Base-by-base conservation (phyloP, 139 green algal species). In the Axilococcus clingmanii region DNA sequence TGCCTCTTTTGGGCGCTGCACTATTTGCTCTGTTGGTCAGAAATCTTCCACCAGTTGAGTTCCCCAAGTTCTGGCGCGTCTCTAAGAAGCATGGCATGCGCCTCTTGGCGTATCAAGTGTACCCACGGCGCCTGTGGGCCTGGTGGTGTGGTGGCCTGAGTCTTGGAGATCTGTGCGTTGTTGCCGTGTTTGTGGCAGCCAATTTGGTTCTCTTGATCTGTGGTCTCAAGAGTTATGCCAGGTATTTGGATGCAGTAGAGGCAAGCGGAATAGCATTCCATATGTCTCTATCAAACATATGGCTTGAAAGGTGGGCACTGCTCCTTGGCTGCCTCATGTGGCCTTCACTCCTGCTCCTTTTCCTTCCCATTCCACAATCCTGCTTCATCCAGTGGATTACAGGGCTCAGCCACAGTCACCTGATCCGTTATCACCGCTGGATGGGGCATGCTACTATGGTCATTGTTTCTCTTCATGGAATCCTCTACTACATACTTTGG, bases 381-480 rank as follows among this genome's bases (percentile, higher is more conserved):
- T 60, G 33, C 41, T 61, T 72, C 56, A 31, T 72, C 6, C 61
- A 72, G 25, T 15, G 6, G 16, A 33, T 59, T 2, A 55, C 34
- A 2, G 64, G 64, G 1, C 28, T 72, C 1, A 15, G 25, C 7
- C 62, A 72, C 30, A 4, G 14, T 2, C 28, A 34, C 4, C 51
- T 60, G 28, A 72, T 72, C 28, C 54, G 60, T n/a, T 72, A 66
- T 34, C 64, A 72, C 48, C 42, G 30, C 23, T 71, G 63, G 63
- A 22, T 71, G n/a, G 63, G 63, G 15, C 63, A 71, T 38, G 45
- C 30, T 52, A 71, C 63, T 1, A 52, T 71, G 58, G 48, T 43
- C 30, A 27, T 70, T 4, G 40, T 63, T 5, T 55, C 48, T 37
- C 1, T 63, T 0, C 63, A 71, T 32, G 63, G 47, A 22, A 3